A percentile compares a stretch with the other conserved stretches of the same genome.
Conservation (phyloP, 805 yeast species). For the Ogataea angusta region DNA sequence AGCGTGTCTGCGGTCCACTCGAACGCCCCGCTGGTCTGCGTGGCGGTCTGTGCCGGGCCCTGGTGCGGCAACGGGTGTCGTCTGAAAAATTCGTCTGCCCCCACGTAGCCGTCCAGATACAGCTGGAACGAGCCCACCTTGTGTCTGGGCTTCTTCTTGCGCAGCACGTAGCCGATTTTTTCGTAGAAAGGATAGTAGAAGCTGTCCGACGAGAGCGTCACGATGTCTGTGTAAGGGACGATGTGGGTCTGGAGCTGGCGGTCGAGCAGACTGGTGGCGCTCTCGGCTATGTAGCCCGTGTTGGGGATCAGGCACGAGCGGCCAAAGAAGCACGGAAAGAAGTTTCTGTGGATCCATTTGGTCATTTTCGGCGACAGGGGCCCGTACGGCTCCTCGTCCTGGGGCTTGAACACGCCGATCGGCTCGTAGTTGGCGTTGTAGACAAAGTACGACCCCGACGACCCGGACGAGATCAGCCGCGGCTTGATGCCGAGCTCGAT, state of each 20-base stretch:
- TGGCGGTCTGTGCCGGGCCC: conserved; percentile 1
- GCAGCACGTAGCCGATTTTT: conserved; percentile 23
- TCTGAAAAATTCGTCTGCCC: conserved; percentile 58
- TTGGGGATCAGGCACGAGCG: conserved; percentile 70
- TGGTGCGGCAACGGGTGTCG: conserved; percentile 49
- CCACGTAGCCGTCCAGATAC: conserved; percentile 54
- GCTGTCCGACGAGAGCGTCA: conserved; percentile 43
- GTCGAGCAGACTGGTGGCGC: conserved; percentile 68
- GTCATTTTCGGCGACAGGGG: conserved; percentile 78
- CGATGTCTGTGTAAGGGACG: conserved; percentile 65
- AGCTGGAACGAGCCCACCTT: conserved; percentile 69
- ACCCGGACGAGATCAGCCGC: conserved; percentile 56
- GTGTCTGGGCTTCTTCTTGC: conserved; percentile 30
- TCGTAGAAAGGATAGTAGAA: conserved; percentile 57
- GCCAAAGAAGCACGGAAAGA: conserved; percentile 77
- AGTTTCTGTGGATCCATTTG: conserved; percentile 71
- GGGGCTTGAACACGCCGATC: conserved; percentile 70
- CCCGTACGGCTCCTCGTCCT: conserved; percentile 79
- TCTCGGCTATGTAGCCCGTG: conserved; percentile 67
- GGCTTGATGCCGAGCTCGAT: conserved; percentile 48
- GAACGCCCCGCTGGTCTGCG: conserved; percentile 27
- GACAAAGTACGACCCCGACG: conserved; percentile 69
- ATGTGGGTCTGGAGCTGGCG: conserved; percentile 53
- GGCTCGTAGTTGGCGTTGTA: conserved; percentile 35
- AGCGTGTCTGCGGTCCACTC: conserved; percentile 52